Percentiles rank a stretch among this genome's conserved stretches.
Evolutionary conservation across 768 basidiomycete species (phyloP).

Genomic region (Suillus alpinus): DNA sequence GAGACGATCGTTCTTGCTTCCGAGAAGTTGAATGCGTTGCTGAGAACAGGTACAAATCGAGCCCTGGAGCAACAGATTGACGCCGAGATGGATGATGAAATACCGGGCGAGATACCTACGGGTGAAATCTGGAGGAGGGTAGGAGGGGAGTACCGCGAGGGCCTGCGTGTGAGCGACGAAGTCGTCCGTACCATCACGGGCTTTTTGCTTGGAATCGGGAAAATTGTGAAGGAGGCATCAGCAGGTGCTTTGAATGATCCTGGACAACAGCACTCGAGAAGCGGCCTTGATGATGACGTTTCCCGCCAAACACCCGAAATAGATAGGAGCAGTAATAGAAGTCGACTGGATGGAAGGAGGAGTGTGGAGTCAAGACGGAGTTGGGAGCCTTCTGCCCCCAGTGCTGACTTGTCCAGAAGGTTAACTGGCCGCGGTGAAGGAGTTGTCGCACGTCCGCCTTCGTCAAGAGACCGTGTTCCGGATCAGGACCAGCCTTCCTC

Average conservation of each 20-base stretch:
- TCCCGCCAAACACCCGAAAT: slow-evolving; percentile 34
- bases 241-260: slow-evolving; percentile 27
- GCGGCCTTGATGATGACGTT: slow-evolving; percentile 55
- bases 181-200: slow-evolving; percentile 74
- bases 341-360: slow-evolving; percentile 53
- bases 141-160: slow-evolving; percentile 71
- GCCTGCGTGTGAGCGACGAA: slow-evolving; percentile 72
- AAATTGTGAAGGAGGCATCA: slow-evolving; percentile 57
- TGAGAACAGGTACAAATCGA: slow-evolving; percentile 51
- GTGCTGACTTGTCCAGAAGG: slow-evolving; percentile 25
- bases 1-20: slow-evolving; percentile 61
- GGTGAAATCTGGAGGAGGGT: slow-evolving; percentile 63
- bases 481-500: slow-evolving; percentile 26
- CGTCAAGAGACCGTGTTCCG: slow-evolving; percentile 21
- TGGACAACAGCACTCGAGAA: slow-evolving; percentile 45
- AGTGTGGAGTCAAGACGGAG: slow-evolving; percentile 49
- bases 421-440: slow-evolving; percentile 25
- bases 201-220: slow-evolving; percentile 72
- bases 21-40: slow-evolving; percentile 62
- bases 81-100: slow-evolving; percentile 62
- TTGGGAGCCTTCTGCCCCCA: slow-evolving; percentile 36
- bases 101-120: slow-evolving; percentile 18
- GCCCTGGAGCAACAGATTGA: slow-evolving; percentile 76
- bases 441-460: slow-evolving; percentile 21
- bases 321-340: slow-evolving; percentile 40